Base-by-base conservation (phyloP, 768 basidiomycete genomes). In the Suillus americanus region DNA sequence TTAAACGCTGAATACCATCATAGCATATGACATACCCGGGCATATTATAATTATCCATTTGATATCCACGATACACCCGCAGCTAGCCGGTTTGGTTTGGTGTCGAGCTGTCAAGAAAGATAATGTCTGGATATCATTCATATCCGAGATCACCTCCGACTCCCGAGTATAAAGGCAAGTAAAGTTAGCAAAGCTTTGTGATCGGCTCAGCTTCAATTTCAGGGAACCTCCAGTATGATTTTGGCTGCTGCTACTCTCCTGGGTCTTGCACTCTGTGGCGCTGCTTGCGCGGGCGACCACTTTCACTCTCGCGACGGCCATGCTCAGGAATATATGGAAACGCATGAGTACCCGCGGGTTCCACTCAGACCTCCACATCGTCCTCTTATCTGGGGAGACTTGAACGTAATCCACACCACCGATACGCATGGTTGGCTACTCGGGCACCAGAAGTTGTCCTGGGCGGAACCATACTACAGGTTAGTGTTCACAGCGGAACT, bases 351-450 rank as follows among this genome's bases (percentile, higher is more conserved):
- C 60, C 81, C 84, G 0, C 74, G 79, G 46, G 67, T 76, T 14
- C 77, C 77, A 14, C 74, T 88, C 37, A 76, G 85, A 0, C 81
- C 81, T 20, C 94, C 94, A 4, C 82, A 83, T 62, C 80, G 87
- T 23, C 83, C 86, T 25, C 81, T 97, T n/a, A 84, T 86, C 55
- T 95, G 94, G 95, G 87, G 90, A 16, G 92, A 95, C 71, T 82
- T 96, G 72, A 96, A 96, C 72, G 84, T 95, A 68, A 82, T 95
- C 53, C 87, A 89, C 70, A 95, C 93, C 3, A 95, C 95, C 0
- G 94, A 95, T 73, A 91, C 85, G 37, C 89, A 91, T 78, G 86
- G 89, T 38, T 90, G 89, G 89, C 79, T 96, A 2, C 81, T 94
- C 41, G 94, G 94, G 2, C 94, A 97, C 77, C 91, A 92, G 70